phyloP scores from a whole-genome alignment of 1,139 yeast genomes.

The Kodamaea fungicola region DNA sequence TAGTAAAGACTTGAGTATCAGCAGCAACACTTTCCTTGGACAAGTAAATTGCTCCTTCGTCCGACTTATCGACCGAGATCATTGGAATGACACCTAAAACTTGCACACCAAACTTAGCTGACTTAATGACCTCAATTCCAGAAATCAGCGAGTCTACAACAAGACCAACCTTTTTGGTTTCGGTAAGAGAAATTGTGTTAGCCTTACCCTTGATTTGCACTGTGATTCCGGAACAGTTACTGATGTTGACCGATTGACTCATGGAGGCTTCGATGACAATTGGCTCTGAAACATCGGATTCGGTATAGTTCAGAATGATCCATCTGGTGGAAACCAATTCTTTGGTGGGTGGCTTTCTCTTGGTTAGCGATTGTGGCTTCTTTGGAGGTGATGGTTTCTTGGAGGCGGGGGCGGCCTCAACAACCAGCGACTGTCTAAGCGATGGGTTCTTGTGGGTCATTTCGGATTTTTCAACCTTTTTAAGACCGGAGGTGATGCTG shows the following conservation, averaged over 20 bases:
- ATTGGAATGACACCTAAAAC: constrained; percentile 77
- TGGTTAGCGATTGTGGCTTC: constrained; percentile 64
- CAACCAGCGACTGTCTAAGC: constrained; percentile 51
- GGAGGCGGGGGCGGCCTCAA: constrained; percentile 27
- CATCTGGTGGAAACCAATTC: constrained; percentile 82
- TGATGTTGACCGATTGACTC: constrained; percentile 87
- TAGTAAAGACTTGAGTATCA: constrained; percentile 67
- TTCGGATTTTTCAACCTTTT: constrained; percentile 88
- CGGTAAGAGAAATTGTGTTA: constrained; percentile 79
- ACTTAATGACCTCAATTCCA: constrained; percentile 84
- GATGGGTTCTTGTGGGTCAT: constrained; percentile 95
- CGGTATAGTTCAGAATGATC: constrained; percentile 79
- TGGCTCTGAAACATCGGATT: constrained; percentile 37
- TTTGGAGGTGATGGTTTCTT: constrained; percentile 66
- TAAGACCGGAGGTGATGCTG: constrained; percentile 75
- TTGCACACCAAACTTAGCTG: constrained; percentile 79
- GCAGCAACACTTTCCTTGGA: constrained; percentile 65
- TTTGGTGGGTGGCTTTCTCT: constrained; percentile 66
- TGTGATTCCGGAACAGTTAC: constrained; percentile 70
- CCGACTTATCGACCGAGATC: constrained; percentile 83
- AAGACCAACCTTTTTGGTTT: constrained; percentile 68
- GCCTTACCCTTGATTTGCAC: constrained; percentile 88
- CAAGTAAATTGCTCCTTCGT: constrained; percentile 79
- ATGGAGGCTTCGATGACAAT: constrained; percentile 74
- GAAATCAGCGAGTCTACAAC: constrained; percentile 83